Base-by-base conservation (phyloP, 116 monocot species). In the Dioscorea cayenensis region DNA sequence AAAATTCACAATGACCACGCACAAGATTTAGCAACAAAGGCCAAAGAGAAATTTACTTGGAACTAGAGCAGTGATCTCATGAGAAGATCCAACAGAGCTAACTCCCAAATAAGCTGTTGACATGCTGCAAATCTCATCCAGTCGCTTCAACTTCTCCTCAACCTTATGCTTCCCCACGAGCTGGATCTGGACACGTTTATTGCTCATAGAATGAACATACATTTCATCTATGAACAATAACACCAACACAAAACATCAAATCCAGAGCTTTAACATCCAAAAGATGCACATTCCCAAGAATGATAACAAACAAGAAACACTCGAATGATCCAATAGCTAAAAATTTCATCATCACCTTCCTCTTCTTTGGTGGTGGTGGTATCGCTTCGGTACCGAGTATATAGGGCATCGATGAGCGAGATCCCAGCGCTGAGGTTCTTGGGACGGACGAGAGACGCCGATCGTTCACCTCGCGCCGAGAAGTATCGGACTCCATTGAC, bases 171-270 rank as follows among this genome's bases (percentile, higher is more conserved):
- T 88, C 36, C 93, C 93, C 70, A 90, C 73, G 49, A 97, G 75
- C 69, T 97, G 76, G 58, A 97, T 77, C 0, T 84, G 75, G 7
- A 97, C 88, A 21, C 81, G 82, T 55, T 74, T 87, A 51, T 85
- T 85, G 66, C 88, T 86, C 61, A 83, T 74, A 17, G 97, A 97
- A 71, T 83, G 72, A 70, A 93, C 97, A 80, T 97, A 97, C 97
- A 97, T 97, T 80, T 93, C 97, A 78, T 97, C 97, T 97, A 86
- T 50, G 70, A 35, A 11, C 3, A 21, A 43, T 19, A 50, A 21
- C 20, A 49, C 12, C 36, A 67, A 28, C 18, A 59, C 17, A 20
- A 22, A 62, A 27, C 62, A 62, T 62, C 21, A 23, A 23, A 23
- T 62, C 62, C 18, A 62, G 6, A 1, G 25, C 62, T 23, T 62